phyloP scores from a whole-genome alignment of 768 basidiomycete species.

The Dacryopinax spathularia region DNA sequence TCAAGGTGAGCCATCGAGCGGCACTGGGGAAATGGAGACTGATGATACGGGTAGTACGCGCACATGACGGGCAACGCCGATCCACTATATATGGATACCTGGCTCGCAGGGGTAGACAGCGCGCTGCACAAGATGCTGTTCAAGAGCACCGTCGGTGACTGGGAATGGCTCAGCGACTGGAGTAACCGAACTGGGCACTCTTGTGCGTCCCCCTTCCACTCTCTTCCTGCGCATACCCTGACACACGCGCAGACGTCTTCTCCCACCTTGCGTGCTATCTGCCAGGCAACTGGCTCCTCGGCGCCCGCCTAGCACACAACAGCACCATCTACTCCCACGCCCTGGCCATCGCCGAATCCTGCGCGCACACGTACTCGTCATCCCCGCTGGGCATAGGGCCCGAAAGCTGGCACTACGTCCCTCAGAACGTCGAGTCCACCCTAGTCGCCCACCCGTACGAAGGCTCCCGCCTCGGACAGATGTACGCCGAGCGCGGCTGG shows the following conservation, averaged over 20 bases:
- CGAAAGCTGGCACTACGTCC: constrained; percentile 39
- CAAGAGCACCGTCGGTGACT: not conserved
- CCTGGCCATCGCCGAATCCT: constrained; percentile 49
- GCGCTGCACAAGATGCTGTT: constrained; percentile 40
- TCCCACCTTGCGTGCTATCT: constrained; percentile 64
- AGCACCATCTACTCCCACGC: constrained; percentile 51
- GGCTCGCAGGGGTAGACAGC: constrained; percentile 57
- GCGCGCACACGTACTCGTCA: constrained; percentile 69
- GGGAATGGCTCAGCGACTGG: not conserved
- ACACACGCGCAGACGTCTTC: constrained; percentile 31
- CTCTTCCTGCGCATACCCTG: not conserved
- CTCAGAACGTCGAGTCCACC: constrained; percentile 45
- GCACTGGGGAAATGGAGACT: not conserved
- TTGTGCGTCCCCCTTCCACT: not conserved
- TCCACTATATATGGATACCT: constrained; percentile 47
- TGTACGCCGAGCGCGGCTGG: constrained; percentile 40
- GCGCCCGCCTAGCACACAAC: constrained; percentile 35
- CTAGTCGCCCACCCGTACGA: constrained; percentile 29
- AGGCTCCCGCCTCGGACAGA: constrained; percentile 27
- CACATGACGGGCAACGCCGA: constrained; percentile 54
- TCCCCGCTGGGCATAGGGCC: constrained; percentile 61
- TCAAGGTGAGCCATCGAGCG: not conserved
- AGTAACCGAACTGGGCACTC: not conserved
- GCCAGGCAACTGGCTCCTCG: constrained; percentile 64
- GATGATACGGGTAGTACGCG: constrained; percentile 23